Base-by-base conservation (phyloP, 768 basidiomycete genomes). In the Suillus cothurnatus region DNA sequence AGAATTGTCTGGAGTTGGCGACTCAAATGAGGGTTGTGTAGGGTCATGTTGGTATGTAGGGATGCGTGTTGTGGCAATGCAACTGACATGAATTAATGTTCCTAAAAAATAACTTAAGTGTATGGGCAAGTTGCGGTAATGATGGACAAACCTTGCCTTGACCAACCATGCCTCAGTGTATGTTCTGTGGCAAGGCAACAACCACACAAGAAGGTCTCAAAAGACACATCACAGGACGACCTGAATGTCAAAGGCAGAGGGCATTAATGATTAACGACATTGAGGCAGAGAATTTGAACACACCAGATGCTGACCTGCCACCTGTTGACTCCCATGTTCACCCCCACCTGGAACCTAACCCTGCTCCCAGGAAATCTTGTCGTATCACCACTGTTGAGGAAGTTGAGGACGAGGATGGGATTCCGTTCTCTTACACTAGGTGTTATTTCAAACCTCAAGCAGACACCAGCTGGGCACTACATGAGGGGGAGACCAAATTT, bases 121-220 rank as follows among this genome's bases (percentile, higher is more conserved):
- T 11, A 36, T 12, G 36, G 36, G 11, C 36, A 36, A 12, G 8
- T 36, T 36, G 36, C 3, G 11, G 36, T 36, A 36, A 36, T 3
- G 1, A 12, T 11, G 11, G 11, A 11, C 36, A 36, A n/a, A n/a
- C n/a, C n/a, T n/a, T n/a, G n/a, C n/a, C n/a, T n/a, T n/a, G 32
- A 34, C 32, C 3, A 43, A 21, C 12, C 12, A 49, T 38, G 28
- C 50, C 50, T 17, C 64, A 49, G 23, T 64, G 64, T 39, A 45
- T 41, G 7, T 64, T 61, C 57, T 64, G 64, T 31, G 56, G 41
- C 17, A 64, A 64, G 50, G 47, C 26, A 12, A 17, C 60, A 6
- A 45, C 58, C 11, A 59, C 64, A 15, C 23, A 17, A 0, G 59
- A 47, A 6, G 43, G 64, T 45, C 31, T 64, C 58, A 64, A 64